Conservation (phyloP, 352 stramenopile genomes). For the Pythium utonaiense region DNA sequence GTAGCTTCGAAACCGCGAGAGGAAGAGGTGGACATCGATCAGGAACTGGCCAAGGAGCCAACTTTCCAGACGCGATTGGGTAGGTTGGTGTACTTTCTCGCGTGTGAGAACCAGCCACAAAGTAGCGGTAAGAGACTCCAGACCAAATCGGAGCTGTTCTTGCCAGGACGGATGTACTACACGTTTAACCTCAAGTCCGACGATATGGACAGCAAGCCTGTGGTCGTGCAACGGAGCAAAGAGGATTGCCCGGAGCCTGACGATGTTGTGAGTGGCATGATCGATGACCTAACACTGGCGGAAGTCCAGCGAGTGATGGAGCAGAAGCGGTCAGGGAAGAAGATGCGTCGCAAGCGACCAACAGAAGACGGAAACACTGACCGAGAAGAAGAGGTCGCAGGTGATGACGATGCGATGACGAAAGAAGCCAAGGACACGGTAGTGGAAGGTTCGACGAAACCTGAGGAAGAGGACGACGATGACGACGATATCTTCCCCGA, state of each 20-base stretch:
- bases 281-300: conserved; percentile 46
- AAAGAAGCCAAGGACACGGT: not conserved
- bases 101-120: conserved; percentile 38
- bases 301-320: conserved; percentile 39
- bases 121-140: not conserved
- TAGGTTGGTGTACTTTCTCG: conserved; percentile 61
- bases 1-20: conserved; percentile 15
- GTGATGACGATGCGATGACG: not conserved
- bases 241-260: conserved; percentile 63
- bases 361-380: not conserved
- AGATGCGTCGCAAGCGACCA: conserved; percentile 24
- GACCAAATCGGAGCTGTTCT: conserved; percentile 60
- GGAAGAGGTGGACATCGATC: not conserved
- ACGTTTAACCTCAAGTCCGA: conserved; percentile 47
- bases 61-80: conserved; percentile 58
- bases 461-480: conserved; percentile 22
- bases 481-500: conserved; percentile 78
- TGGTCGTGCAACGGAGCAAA: conserved; percentile 67
- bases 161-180: conserved; percentile 74
- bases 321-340: conserved; percentile 27
- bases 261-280: conserved; percentile 49
- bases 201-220: conserved; percentile 48
- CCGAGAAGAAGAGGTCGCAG: conserved; percentile 2
- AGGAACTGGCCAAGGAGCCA: conserved; percentile 24
- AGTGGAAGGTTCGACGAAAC: not conserved